Conservation (phyloP, 306 rosid genomes). For the Begonia fuchsioides region DNA sequence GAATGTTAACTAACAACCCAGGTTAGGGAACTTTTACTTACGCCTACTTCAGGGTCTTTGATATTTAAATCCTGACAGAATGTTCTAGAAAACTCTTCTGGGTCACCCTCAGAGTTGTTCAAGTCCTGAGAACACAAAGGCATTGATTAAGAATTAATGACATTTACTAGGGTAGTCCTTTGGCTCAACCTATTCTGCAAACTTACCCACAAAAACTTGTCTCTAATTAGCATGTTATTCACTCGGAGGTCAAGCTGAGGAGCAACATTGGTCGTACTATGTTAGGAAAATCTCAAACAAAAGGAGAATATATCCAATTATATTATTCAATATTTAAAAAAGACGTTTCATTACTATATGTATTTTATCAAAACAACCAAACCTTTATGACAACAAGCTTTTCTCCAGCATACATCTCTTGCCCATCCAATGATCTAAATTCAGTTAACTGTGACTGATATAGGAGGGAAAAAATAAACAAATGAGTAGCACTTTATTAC, state of each 20-base stretch:
- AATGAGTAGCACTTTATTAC: too few species aligned
- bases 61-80: slow-evolving; percentile 76
- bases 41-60: slow-evolving; percentile 91
- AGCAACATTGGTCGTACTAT: neutral
- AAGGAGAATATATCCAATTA: too few species aligned
- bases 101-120: slow-evolving; percentile 91
- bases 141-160: neutral
- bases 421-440: slow-evolving; percentile 71
- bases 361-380: slow-evolving; percentile 9
- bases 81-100: slow-evolving; percentile 83
- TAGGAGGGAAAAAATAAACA: slow-evolving; percentile 5
- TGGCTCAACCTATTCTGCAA: slow-evolving; percentile 1
- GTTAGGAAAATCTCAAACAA: too few species aligned
- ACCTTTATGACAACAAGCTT: slow-evolving; percentile 88
- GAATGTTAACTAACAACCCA: neutral
- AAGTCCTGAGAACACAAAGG: slow-evolving; percentile 44
- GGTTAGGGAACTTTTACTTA: slow-evolving; percentile 26
- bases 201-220: slow-evolving; percentile 90
- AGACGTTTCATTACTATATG: slow-evolving; percentile 34
- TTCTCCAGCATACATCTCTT: slow-evolving; percentile 82
- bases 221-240: slow-evolving; percentile 74
- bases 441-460: slow-evolving; percentile 65
- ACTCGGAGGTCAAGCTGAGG: slow-evolving; percentile 84
- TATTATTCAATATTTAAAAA: too few species aligned
- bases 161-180: too few species aligned